Conservation (phyloP, 2,329 filamentous ascomycete species). For the Sporothrix pallida region DNA sequence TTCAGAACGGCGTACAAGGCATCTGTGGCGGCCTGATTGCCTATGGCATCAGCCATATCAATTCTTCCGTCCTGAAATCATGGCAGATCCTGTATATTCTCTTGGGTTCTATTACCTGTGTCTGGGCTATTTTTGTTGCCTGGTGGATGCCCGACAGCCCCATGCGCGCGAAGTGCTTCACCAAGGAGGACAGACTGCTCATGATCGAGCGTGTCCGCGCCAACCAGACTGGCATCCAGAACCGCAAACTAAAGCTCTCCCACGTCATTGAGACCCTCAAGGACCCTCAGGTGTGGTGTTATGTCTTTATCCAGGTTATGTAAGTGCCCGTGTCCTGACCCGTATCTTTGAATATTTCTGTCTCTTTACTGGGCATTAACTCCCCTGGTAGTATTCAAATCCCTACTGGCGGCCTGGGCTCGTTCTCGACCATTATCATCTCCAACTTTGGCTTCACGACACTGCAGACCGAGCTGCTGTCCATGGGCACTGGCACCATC, state of each 20-base stretch:
- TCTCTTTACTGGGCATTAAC: background rate
- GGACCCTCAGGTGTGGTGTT: constrained; percentile 71
- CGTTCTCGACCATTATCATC: constrained; percentile 77
- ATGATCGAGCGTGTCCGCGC: constrained; percentile 65
- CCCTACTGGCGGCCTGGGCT: constrained; percentile 73
- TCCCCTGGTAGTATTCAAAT: constrained; percentile 60
- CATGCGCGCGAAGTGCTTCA: constrained; percentile 73
- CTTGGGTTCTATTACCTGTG: constrained; percentile 65
- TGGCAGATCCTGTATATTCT: constrained; percentile 73
- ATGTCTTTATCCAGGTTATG: constrained; percentile 67
- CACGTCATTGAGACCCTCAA: constrained; percentile 58
- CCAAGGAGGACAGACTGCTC: constrained; percentile 67
- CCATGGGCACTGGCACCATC: constrained; percentile 76
- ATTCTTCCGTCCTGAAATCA: constrained; percentile 58
- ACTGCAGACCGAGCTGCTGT: constrained; percentile 72
- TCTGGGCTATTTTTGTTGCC: constrained; percentile 69
- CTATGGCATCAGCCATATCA: constrained; percentile 65
- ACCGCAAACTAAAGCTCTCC: constrained; percentile 54
- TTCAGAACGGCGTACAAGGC: constrained; percentile 70
- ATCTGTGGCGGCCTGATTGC: constrained; percentile 74
- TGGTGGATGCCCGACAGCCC: constrained; percentile 71
- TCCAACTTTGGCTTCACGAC: constrained; percentile 68
- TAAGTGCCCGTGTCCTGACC: background rate
- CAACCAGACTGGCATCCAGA: constrained; percentile 68
- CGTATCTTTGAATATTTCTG: background rate